Conservation (phyloP, 2,329 filamentous ascomycete genomes). For the Colletotrichum musae region DNA sequence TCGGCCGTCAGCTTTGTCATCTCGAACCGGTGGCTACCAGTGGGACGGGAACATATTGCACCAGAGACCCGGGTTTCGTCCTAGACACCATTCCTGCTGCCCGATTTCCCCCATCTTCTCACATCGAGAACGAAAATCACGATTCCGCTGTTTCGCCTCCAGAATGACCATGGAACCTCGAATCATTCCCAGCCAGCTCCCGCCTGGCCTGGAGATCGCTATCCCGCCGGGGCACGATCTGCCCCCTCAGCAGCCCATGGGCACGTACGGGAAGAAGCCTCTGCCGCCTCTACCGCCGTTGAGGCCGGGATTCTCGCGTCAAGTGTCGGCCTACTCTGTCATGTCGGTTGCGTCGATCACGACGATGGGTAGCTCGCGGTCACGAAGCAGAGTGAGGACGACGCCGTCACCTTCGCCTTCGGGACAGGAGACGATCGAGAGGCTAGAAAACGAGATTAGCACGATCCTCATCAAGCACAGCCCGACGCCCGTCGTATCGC, state of each 20-base stretch:
- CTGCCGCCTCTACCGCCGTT: constrained; percentile 46
- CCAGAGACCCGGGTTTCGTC: constrained; percentile 34
- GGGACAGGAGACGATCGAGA: constrained; percentile 17
- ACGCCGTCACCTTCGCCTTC: constrained; percentile 8
- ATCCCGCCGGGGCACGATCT: constrained; percentile 42
- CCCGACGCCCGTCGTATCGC: constrained; percentile 6
- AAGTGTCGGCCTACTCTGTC: constrained; percentile 29
- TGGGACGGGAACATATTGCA: constrained; percentile 37
- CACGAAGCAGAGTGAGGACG: constrained; percentile 27
- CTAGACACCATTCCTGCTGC: constrained; percentile 17
- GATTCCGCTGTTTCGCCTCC: background rate
- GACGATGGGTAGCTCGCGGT: constrained; percentile 22
- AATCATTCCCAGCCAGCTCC: constrained; percentile 35
- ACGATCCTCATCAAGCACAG: constrained; percentile 34
- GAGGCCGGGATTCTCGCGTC: constrained; percentile 20
- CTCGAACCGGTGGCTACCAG: constrained; percentile 31
- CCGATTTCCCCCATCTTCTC: background rate
- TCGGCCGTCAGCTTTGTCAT: constrained; percentile 33
- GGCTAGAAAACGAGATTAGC: constrained; percentile 32
- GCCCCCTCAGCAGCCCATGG: constrained; percentile 40
- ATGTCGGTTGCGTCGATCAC: constrained; percentile 15
- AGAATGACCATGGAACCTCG: constrained; percentile 32
- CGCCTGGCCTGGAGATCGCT: constrained; percentile 42
- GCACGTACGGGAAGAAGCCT: constrained; percentile 45
- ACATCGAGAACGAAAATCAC: background rate